These are phyloP conservation scores for Fusarium virguliforme DNA, from an alignment of 2,329 filamentous ascomycete genomes.

Conservation along the genomic window DNA sequence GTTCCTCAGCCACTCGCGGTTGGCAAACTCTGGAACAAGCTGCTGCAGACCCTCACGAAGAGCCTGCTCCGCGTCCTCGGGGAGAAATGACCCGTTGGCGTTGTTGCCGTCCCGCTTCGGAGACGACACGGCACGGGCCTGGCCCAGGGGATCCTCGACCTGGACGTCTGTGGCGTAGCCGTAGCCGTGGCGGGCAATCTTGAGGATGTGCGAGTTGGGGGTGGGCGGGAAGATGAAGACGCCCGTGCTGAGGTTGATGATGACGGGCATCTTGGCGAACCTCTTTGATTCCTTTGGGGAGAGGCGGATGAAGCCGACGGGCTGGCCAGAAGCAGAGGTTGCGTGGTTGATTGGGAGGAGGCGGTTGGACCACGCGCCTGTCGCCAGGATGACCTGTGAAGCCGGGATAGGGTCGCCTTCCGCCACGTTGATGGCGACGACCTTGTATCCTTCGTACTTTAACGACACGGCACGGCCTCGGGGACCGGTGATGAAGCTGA, in stretches of 20 bases:
- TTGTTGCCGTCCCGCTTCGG: slow-evolving; percentile 58
- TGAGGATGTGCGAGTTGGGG: slow-evolving; percentile 65
- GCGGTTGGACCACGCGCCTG: slow-evolving; percentile 76
- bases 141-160: slow-evolving; percentile 33
- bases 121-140: slow-evolving; percentile 49
- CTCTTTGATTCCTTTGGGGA: slow-evolving; percentile 69
- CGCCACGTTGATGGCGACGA: slow-evolving; percentile 49
- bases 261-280: slow-evolving; percentile 71
- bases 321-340: slow-evolving; percentile 76
- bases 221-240: slow-evolving; percentile 71
- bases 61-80: slow-evolving; percentile 67
- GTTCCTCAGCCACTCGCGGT: slow-evolving; percentile 66
- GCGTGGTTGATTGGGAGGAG: slow-evolving; percentile 73
- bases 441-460: slow-evolving; percentile 26
- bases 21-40: slow-evolving; percentile 69
- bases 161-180: slow-evolving; percentile 63
- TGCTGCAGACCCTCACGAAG: slow-evolving; percentile 67
- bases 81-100: slow-evolving; percentile 61
- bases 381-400: slow-evolving; percentile 75
- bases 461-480: slow-evolving; percentile 52
- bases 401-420: slow-evolving; percentile 65
- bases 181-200: slow-evolving; percentile 73
- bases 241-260: slow-evolving; percentile 69
- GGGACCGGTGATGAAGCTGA: slow-evolving; percentile 53
- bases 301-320: slow-evolving; percentile 76